phyloP scores from a whole-genome alignment of 78 protist genomes.

The Protostelium mycophagum region DNA sequence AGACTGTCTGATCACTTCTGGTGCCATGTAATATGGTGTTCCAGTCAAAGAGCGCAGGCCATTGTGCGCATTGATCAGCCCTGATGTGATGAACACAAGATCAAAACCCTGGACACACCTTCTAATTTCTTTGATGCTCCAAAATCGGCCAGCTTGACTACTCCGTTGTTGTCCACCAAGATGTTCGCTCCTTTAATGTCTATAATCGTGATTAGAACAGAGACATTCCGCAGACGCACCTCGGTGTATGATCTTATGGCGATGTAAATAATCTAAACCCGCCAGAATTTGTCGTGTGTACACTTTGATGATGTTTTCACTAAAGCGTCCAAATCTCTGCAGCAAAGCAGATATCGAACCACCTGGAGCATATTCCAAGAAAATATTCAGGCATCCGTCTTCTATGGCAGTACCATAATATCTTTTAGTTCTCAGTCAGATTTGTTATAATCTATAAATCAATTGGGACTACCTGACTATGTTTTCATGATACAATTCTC shows the following conservation, averaged over 20 bases:
- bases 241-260: conserved; percentile 70
- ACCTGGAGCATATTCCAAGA: conserved; percentile 78
- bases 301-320: conserved; percentile 51
- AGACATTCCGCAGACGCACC: conserved; percentile 13
- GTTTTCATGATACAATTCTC: conserved; percentile 61
- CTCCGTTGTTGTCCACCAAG: conserved; percentile 67
- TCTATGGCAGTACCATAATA: conserved; percentile 52
- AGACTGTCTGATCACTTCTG: conserved; percentile 67
- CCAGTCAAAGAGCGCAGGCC: conserved; percentile 52
- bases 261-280: conserved; percentile 72
- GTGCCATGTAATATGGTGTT: conserved; percentile 84
- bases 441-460: not conserved
- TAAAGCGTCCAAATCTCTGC: conserved; percentile 61
- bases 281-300: conserved; percentile 64
- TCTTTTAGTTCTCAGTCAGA: conserved; percentile 1
- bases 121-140: conserved; percentile 49
- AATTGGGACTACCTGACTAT: conserved; percentile 43
- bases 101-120: conserved; percentile 15
- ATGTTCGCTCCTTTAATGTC: conserved; percentile 85
- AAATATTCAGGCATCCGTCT: conserved; percentile 44
- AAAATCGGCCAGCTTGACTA: conserved; percentile 71
- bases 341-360: conserved; percentile 71
- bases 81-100: conserved; percentile 26
- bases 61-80: conserved; percentile 5
- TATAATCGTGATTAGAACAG: not conserved